Conservation (phyloP, 768 basidiomycete genomes). For the Panaeolus papilionaceus region DNA sequence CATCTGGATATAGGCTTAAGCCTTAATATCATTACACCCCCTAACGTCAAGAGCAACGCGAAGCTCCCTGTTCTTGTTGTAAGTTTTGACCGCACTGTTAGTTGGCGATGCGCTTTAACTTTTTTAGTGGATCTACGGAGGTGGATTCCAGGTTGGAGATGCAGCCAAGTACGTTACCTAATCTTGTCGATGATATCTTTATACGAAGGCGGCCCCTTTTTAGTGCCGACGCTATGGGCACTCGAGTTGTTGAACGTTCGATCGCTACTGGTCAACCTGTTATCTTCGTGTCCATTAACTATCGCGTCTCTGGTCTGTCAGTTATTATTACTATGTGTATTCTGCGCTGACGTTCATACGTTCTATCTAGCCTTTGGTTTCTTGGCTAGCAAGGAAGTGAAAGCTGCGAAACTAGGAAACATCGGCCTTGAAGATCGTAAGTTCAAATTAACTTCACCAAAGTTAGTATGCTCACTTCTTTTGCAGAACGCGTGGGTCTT, state of each 20-base stretch:
- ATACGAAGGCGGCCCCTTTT: not conserved
- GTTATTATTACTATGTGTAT: too few relatives aligned
- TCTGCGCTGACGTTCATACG: too few relatives aligned
- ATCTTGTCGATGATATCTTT: not conserved
- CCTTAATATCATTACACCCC: constrained; percentile 27
- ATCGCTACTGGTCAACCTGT: constrained; percentile 24
- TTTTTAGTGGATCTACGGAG: constrained; percentile 29
- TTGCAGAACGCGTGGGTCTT: constrained; percentile 55
- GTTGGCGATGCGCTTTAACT: too few relatives aligned
- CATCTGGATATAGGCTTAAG: constrained; percentile 21
- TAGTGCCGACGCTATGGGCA: constrained; percentile 21
- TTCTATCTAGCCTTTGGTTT: constrained; percentile 42
- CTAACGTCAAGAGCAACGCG: constrained; percentile 2
- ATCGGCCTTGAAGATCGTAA: constrained; percentile 58
- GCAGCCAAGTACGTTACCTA: constrained; percentile 10
- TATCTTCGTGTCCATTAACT: constrained; percentile 31
- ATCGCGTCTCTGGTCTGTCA: constrained; percentile 51
- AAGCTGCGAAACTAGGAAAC: constrained; percentile 47
- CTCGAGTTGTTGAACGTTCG: constrained; percentile 24
- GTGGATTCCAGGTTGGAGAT: constrained; percentile 24
- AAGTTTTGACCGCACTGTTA: not conserved
- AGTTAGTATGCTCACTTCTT: not conserved
- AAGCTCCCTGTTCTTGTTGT: constrained; percentile 28
- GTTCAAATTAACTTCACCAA: constrained; percentile 12
- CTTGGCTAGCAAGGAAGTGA: constrained; percentile 45